Evolutionary conservation across 164 flowering plant species (phyloP).

Genomic region (Cinnamomum micranthum): DNA sequence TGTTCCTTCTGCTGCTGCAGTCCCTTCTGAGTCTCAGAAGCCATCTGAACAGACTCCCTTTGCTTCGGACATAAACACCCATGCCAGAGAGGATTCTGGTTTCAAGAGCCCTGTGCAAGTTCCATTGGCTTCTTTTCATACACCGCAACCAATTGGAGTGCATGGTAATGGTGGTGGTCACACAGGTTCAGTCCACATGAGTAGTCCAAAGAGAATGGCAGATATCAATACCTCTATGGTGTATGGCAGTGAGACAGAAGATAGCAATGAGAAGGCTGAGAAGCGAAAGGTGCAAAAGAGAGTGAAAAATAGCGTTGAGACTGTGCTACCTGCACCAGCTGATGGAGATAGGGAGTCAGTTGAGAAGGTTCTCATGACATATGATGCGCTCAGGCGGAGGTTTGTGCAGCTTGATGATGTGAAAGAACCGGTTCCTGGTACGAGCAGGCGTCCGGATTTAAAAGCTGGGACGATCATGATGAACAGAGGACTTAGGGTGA

Average conservation of each 20-base stretch:
- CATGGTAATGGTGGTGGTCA: conserved; percentile 22
- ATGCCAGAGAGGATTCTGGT: conserved; percentile 16
- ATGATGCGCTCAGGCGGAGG: conserved; percentile 39
- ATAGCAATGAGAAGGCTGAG: conserved; percentile 11
- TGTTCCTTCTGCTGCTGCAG: conserved; percentile 19
- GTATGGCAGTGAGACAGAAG: conserved; percentile 13
- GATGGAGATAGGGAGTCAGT: conserved; percentile 34
- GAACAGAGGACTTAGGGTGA: conserved; percentile 37
- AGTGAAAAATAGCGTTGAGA: conserved; percentile 12
- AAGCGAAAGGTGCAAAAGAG: conserved; percentile 24
- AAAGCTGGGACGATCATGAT: conserved; percentile 34
- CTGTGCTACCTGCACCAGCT: conserved; percentile 10
- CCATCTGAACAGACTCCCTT: conserved; percentile 24
- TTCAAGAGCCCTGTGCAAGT: not conserved
- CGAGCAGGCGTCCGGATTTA: conserved; percentile 34
- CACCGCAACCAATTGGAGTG: conserved; percentile 19
- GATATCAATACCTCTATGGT: conserved; percentile 8
- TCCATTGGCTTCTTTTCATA: conserved; percentile 20
- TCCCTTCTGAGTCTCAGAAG: conserved; percentile 23
- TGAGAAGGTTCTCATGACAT: conserved; percentile 24
- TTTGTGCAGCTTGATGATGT: conserved; percentile 32
- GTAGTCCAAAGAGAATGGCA: conserved; percentile 1
- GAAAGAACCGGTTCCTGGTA: conserved; percentile 22
- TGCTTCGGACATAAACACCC: conserved; percentile 9
- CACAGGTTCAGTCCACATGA: conserved; percentile 10